Evolutionary conservation across 2,329 filamentous ascomycete genomes (phyloP), one percentile per base, ranked within the genome.

Genomic region (Claviceps purpurea): DNA sequence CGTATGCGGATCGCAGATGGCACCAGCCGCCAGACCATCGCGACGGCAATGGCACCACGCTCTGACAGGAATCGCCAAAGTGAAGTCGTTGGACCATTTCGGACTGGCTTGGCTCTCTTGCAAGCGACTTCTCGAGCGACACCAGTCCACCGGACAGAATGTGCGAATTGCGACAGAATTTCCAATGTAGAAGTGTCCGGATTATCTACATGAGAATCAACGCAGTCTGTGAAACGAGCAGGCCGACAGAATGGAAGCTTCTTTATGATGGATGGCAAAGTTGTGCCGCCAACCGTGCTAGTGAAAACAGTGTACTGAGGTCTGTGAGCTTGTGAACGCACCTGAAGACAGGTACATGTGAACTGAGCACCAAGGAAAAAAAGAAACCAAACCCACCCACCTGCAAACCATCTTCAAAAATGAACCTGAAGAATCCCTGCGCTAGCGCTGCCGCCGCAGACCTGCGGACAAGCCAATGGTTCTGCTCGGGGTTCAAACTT

Each of bases 401-500:
- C 18, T 18, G 47, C 50, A 20, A 43, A 34, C 47, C 24, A 43
- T 37, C 1, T 18, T 26, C 2, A 2, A 26, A 3, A 26, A 0
- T 8, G 30, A 60, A 47, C 30, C 52, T 20, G 47, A 54, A 58
- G 49, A 51, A 54, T 38, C 57, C 57, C 51, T 54, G 34, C 3
- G 48, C 41, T 14, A 58, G 50, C 18, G 57, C 56, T 20, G 46
- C 50, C 24, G 57, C 54, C 22, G 55, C 58, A 41, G 58, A 60
- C 47, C 53, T 59, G 41, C 55, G 58, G 22, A 60, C 54, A 56
- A 59, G 57, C 57, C 57, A 60, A 49, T 57, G 51, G 44, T 51
- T 57, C 40, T 40, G 48, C 26, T 53, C 47, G 16, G 43, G 10
- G 43, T 46, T 42, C 22, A 39, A 46, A n/a, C 16, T 45, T 18